These are phyloP conservation scores for Lentinula lateritia DNA, from an alignment of 768 basidiomycete species.

Conservation along the genomic window DNA sequence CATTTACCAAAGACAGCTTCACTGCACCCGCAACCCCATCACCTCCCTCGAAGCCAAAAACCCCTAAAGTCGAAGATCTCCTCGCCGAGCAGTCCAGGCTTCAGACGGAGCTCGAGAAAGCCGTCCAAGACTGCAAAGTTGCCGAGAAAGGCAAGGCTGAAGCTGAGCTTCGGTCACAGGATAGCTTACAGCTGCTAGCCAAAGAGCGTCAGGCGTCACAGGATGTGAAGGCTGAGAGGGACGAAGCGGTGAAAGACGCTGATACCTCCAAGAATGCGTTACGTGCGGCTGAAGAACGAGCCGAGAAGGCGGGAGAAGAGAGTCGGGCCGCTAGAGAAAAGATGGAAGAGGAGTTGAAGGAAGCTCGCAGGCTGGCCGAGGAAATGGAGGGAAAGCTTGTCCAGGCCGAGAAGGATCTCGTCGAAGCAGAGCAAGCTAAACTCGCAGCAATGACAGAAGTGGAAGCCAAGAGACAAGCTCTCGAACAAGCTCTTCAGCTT, in stretches of 20 bases:
- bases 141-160: slow-evolving; percentile 5
- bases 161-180: slow-evolving; percentile 1
- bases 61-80: slow-evolving; percentile 1
- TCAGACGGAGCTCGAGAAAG: background rate
- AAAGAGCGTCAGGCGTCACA: slow-evolving; percentile 1
- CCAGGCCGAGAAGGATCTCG: background rate
- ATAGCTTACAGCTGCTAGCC: background rate
- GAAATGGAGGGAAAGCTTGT: background rate
- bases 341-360: background rate
- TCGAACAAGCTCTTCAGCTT: background rate
- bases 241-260: background rate
- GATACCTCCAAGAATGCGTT: background rate
- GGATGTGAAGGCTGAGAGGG: background rate
- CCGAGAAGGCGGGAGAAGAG: background rate
- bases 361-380: background rate
- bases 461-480: background rate
- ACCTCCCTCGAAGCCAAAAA: background rate
- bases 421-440: background rate
- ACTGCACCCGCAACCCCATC: background rate
- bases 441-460: background rate
- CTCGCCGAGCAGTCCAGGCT: background rate
- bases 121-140: background rate
- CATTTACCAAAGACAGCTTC: slow-evolving; percentile 4
- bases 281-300: background rate
- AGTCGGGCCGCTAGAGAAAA: background rate